Percentiles rank a stretch among this genome's conserved stretches.
phyloP scores from a whole-genome alignment of 352 stramenopile species.

The Globisporangium orthogonon region DNA sequence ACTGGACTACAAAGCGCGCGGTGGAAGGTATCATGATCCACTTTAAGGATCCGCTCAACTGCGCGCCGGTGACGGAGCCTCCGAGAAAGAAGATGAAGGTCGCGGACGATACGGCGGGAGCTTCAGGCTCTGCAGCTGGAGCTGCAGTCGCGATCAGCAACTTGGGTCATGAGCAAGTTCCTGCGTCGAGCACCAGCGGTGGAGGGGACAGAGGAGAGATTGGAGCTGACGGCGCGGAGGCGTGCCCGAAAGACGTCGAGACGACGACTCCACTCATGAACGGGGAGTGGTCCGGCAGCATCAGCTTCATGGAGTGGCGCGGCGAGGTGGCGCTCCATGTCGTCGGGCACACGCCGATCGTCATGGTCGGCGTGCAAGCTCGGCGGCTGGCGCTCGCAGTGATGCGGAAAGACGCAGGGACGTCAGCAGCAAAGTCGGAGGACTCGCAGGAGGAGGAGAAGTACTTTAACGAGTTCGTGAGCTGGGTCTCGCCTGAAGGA shows the following conservation, averaged over 20 bases:
- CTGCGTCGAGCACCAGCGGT: background rate
- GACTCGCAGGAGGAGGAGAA: conserved; percentile 67
- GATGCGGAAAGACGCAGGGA: conserved; percentile 43
- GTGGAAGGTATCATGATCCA: conserved; percentile 74
- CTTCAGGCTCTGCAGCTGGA: background rate
- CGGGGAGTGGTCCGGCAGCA: conserved; percentile 67
- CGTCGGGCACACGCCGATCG: conserved; percentile 60
- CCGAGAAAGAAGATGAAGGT: conserved; percentile 62
- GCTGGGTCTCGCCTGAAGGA: conserved; percentile 52
- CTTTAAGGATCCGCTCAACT: conserved; percentile 76
- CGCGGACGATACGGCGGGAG: conserved; percentile 22
- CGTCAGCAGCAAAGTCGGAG: conserved; percentile 13
- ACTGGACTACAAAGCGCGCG: conserved; percentile 60
- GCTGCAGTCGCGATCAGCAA: background rate
- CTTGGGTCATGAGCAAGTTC: conserved; percentile 2
- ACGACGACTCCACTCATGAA: conserved; percentile 39
- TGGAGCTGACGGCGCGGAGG: conserved; percentile 13
- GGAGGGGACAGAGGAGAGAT: conserved; percentile 14
- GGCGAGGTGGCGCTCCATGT: conserved; percentile 72
- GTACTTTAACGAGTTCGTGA: conserved; percentile 82
- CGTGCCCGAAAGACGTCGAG: conserved; percentile 23
- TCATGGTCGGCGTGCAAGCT: conserved; percentile 76
- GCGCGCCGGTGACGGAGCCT: conserved; percentile 56
- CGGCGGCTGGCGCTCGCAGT: conserved; percentile 66
- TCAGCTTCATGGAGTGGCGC: conserved; percentile 86